Evolutionary conservation across 2,329 filamentous ascomycete species (phyloP), one percentile per base, ranked within the genome.

Genomic region (Aspergillus awamori): DNA sequence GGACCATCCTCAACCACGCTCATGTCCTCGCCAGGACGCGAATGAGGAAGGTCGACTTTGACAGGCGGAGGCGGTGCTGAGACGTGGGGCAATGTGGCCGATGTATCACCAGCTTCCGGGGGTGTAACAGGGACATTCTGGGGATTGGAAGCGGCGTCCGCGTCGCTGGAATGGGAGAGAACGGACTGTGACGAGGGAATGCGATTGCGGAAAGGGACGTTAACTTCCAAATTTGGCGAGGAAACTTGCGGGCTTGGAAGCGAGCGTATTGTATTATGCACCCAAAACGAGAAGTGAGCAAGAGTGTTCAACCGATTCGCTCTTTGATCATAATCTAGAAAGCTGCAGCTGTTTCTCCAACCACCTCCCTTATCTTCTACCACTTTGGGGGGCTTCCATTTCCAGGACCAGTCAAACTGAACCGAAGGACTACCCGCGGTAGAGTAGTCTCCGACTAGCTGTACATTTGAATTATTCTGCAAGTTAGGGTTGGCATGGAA

Each of bases 401-500:
- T 95, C 95, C 95, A 99, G 7, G 89, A 89, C 93, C 94, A 99
- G 66, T 94, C 90, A 73, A 97, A 97, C 36, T 92, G 88, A 30
- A 96, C 89, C 1, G 92, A 94, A 6, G 89, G 82, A 70, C 83
- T 91, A n/a, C 94, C 93, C 33, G 85, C 87, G 0, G 95, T 99
- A 2, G 86, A 85, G 73, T 90, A 97, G 75, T 97, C 93, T 3
- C 95, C 95, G n/a, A 99, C 89, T 48, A 98, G 84, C 71, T 96
- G 90, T 41, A 99, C 95, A 73, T 98, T 98, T 58, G 93, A 86
- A 73, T 97, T 98, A 75, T 96, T 98, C 81, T 99, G 95, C 59
- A 99, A 82, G 72, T 99, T 99, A 0, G 95, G 95, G 72, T 99
- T 93, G 67, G 94, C 93, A 69, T 98, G 93, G 71, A 99, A 98